Base-by-base conservation (phyloP, 257 asterid genomes). In the Salvia hispanica region DNA sequence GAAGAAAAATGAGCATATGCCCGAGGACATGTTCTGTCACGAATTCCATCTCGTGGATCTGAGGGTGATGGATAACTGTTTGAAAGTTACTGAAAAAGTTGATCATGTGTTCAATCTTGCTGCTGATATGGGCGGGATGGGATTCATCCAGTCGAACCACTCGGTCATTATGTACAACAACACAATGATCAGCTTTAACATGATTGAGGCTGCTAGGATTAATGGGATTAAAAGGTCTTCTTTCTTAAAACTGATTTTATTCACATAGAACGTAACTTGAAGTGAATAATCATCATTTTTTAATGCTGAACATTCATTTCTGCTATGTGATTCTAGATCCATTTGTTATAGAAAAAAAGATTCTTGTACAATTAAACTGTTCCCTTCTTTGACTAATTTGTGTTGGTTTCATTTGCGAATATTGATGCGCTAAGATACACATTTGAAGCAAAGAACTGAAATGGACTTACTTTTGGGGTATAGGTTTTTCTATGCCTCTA, bases 41-140 rank as follows among this genome's bases (percentile, higher is more conserved):
- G 96, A 89, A 58, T 89, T 89, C 78, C 95, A 89, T 57, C 95
- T 91, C 44, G 97, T 75, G 71, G 96, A 85, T 80, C 88, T 89
- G 51, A 85, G 97, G 86, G 96, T 89, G 64, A 89, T 89, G 96
- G 96, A 89, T 63, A 89, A 89, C 82, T 89, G 96, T 48, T 74
- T 89, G 57, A 85, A 89, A 74, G 95, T 89, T 45, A 82, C 95
- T 18, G 65, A 80, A 9, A 90, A 79, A 7, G 85, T 85, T 10
- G 91, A 79, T 75, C 96, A 89, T 42, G 96, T 89, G 16, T 89
- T 89, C 79, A 89, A 89, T 77, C 91, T 89, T 39, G 96, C 96
- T 53, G 96, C 95, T 11, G 96, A 89, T 64, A 89, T 89, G 96
- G 96, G 96, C 44, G 96, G 95, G 14, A 89, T 87, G 96, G 96